phyloP scores from a whole-genome alignment of 176 grass and related monocot species.

The Zea mays region Zm-B73-REFERENCE-NAM-5.0 NC_050100.1:72048001-72048500 shows the following conservation, averaged over 20 bases:
- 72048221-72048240: background rate
- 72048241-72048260: constrained; percentile 30
- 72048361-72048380: constrained; percentile 82
- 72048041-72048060: background rate
- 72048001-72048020: background rate
- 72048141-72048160: no score
- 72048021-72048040: constrained; percentile 32
- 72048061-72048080: background rate
- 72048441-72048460: background rate
- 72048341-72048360: constrained; percentile 79
- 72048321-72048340: constrained; percentile 88
- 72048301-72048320: constrained; percentile 75
- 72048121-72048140: no score
- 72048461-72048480: background rate
- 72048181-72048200: constrained; percentile 62
- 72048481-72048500: background rate
- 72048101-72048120: background rate
- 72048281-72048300: constrained; percentile 91
- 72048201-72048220: background rate
- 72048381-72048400: constrained; percentile 68
- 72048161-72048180: no score
- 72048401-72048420: constrained; percentile 98
- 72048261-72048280: constrained; percentile 61
- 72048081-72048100: background rate
- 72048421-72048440: constrained; percentile 57